Conservation (phyloP, 108 stramenopile species). For the Cyclotella sp. region DNA sequence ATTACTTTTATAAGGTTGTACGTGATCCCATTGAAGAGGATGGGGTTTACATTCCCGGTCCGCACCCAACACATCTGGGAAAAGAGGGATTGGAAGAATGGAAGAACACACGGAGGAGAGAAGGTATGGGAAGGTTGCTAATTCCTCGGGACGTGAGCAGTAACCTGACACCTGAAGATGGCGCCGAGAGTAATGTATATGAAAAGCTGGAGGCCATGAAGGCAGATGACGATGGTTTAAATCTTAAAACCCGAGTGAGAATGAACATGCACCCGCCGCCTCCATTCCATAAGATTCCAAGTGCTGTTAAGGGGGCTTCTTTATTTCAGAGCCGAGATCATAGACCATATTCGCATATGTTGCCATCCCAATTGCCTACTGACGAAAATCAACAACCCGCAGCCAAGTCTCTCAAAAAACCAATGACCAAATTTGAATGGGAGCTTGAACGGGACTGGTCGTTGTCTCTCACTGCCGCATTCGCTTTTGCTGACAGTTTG, state of each 20-base stretch:
- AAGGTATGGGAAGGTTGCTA: constrained; percentile 30
- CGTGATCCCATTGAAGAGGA: constrained; percentile 54
- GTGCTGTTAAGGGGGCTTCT: constrained; percentile 64
- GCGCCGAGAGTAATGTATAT: constrained; percentile 8
- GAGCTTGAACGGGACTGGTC: constrained; percentile 80
- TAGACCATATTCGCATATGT: constrained; percentile 5
- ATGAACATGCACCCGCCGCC: constrained; percentile 68
- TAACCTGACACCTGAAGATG: not conserved
- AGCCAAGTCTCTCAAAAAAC: constrained; percentile 29
- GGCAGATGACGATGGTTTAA: constrained; percentile 32
- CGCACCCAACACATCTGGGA: constrained; percentile 50
- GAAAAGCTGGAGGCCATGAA: constrained; percentile 18
- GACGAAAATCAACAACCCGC: constrained; percentile 3
- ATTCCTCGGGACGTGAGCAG: not conserved
- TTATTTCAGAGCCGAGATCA: constrained; percentile 55
- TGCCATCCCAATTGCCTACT: constrained; percentile 3
- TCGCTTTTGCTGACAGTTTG: constrained; percentile 86
- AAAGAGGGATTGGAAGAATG: constrained; percentile 45
- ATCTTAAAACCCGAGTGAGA: constrained; percentile 51
- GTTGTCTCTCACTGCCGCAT: constrained; percentile 73
- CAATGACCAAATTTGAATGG: constrained; percentile 68
- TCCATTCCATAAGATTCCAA: constrained; percentile 82
- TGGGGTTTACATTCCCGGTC: constrained; percentile 50
- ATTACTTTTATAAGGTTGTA: constrained; percentile 81
- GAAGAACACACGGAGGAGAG: constrained; percentile 36